A percentile compares a stretch with the other conserved stretches of the same genome.
Evolutionary conservation across 768 basidiomycete species (phyloP).

Genomic region (Panaeolus papilionaceus): DNA sequence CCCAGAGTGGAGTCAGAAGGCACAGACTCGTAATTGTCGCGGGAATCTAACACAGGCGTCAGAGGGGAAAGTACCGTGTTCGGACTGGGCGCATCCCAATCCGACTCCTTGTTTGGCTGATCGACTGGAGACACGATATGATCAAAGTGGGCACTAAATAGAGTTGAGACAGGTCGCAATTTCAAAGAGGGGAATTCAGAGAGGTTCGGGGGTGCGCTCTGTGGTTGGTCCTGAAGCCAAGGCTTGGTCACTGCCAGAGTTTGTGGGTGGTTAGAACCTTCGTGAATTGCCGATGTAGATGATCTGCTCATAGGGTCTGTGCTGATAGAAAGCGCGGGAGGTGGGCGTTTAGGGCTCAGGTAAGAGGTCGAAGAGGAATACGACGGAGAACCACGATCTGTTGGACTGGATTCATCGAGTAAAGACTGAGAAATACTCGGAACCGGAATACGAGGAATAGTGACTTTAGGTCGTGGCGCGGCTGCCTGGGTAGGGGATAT

Average conservation of each 20-base stretch:
- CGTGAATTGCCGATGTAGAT: conserved; percentile 29
- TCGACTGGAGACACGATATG: conserved; percentile 45
- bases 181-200: conserved; percentile 70
- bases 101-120: conserved; percentile 35
- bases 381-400: conserved; percentile 19
- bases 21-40: conserved; percentile 20
- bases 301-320: conserved; percentile 34
- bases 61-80: conserved; percentile 29
- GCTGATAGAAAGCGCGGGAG: conserved; percentile 51
- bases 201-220: conserved; percentile 71
- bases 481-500: conserved; percentile 35
- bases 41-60: conserved; percentile 23
- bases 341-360: conserved; percentile 41
- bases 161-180: conserved; percentile 76
- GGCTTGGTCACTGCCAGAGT: conserved; percentile 31
- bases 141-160: conserved; percentile 75
- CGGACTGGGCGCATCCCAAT: conserved; percentile 50
- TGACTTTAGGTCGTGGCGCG: conserved; percentile 29
- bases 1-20: conserved; percentile 29
- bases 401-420: conserved; percentile 30
- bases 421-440: conserved; percentile 46
- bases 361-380: neutral
- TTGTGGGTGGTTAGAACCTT: conserved; percentile 29
- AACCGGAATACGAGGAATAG: conserved; percentile 45
- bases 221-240: conserved; percentile 43